Percentiles rank a stretch among this genome's conserved stretches.
Conservation (phyloP, 2,329 filamentous ascomycete species). For the Macrophomina tecta region DNA sequence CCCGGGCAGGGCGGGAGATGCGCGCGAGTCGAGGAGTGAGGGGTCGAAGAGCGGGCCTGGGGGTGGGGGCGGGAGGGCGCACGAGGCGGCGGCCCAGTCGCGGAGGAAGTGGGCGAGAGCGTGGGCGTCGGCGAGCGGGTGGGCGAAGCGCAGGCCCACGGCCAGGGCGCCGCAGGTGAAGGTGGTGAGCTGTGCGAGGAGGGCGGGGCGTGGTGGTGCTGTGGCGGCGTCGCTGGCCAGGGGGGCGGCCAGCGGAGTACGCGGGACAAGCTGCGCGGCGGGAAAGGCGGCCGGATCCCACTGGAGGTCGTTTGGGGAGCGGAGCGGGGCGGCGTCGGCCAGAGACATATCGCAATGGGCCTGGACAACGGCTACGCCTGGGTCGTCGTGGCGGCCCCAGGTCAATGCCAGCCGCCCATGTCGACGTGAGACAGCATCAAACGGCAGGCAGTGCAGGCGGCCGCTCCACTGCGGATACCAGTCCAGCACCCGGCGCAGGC, state of each 20-base stretch:
- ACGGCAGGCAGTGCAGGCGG: slow-evolving; percentile 5
- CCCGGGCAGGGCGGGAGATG: slow-evolving; percentile 33
- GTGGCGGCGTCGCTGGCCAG: not conserved
- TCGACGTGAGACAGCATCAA: slow-evolving; percentile 3
- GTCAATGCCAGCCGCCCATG: slow-evolving; percentile 10
- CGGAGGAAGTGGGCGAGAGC: slow-evolving; percentile 52
- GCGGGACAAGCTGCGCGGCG: slow-evolving; percentile 15
- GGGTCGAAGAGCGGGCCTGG: slow-evolving; percentile 50
- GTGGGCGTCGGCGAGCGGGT: slow-evolving; percentile 54
- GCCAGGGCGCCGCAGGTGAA: slow-evolving; percentile 52
- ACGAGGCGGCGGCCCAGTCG: slow-evolving; percentile 47
- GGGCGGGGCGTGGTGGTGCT: not conserved
- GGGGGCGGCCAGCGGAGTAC: not conserved
- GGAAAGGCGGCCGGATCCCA: slow-evolving; percentile 19
- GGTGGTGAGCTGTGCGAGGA: slow-evolving; percentile 49
- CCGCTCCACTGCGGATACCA: slow-evolving; percentile 22
- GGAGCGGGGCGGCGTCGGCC: not conserved
- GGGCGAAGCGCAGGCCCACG: slow-evolving; percentile 51
- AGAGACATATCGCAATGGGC: not conserved
- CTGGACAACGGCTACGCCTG: slow-evolving; percentile 19
- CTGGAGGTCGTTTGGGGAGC: not conserved
- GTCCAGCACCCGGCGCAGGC: slow-evolving; percentile 7
- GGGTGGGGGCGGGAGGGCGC: slow-evolving; percentile 29
- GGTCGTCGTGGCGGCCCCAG: slow-evolving; percentile 19
- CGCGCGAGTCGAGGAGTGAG: slow-evolving; percentile 43